A percentile compares a stretch with the other conserved stretches of the same genome.
These are phyloP conservation scores for Lentinula lateritia DNA, from an alignment of 768 basidiomycete species.

Conservation along the genomic window DNA sequence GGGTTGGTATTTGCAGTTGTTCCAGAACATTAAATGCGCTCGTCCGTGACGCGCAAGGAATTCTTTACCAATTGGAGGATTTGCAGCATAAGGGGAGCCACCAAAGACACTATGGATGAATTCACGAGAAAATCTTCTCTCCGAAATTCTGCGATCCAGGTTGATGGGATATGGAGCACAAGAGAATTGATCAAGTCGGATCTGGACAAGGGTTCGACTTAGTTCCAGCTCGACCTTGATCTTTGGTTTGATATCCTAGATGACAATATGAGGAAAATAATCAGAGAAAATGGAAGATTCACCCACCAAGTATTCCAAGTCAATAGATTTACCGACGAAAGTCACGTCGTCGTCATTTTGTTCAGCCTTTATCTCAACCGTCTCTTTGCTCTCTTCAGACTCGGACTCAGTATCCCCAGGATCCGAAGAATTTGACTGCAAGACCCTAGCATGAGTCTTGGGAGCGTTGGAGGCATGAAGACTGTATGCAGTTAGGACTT, in stretches of 20 bases:
- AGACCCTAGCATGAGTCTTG: background rate
- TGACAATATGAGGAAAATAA: background rate
- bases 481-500: no score
- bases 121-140: background rate
- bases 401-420: background rate
- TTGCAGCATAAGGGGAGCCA: background rate
- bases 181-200: background rate
- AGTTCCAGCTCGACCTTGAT: background rate
- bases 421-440: background rate
- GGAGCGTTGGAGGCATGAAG: no score
- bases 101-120: background rate
- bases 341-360: background rate
- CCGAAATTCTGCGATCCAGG: background rate
- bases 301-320: background rate
- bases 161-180: background rate
- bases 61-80: background rate
- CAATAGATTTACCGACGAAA: background rate
- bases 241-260: background rate
- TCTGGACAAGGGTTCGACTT: background rate
- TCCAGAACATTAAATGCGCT: background rate
- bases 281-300: background rate
- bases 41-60: background rate
- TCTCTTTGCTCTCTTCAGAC: background rate
- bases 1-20: background rate
- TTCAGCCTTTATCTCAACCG: background rate